Conservation (phyloP, 2,329 filamentous ascomycete genomes). For the Phaeoacremonium minimum region DNA sequence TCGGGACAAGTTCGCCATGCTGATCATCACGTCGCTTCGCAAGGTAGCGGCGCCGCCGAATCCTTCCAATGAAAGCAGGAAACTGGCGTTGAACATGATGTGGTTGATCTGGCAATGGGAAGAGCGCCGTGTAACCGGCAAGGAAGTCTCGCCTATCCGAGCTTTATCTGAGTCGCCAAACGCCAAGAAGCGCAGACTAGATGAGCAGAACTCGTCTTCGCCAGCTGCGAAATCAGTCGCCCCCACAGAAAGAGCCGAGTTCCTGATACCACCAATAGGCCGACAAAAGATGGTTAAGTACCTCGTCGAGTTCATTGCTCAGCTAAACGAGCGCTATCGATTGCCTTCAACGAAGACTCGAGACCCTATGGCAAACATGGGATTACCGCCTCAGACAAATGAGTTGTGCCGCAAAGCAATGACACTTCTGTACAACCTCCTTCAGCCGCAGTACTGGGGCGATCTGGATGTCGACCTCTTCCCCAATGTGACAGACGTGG, state of each 20-base stretch:
- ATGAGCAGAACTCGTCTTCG: slow-evolving; percentile 51
- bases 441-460: slow-evolving; percentile 86
- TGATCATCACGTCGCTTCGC: slow-evolving; percentile 82
- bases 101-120: slow-evolving; percentile 92
- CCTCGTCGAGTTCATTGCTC: slow-evolving; percentile 90
- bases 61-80: slow-evolving; percentile 86
- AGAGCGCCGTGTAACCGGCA: slow-evolving; percentile 69
- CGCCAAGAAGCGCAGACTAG: slow-evolving; percentile 71
- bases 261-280: slow-evolving; percentile 61
- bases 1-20: slow-evolving; percentile 81
- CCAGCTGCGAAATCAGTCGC: slow-evolving; percentile 42
- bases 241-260: slow-evolving; percentile 55
- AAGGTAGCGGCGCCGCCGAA: slow-evolving; percentile 84
- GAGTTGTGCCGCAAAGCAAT: slow-evolving; percentile 87
- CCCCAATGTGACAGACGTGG: slow-evolving; percentile 81
- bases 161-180: slow-evolving; percentile 65
- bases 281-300: slow-evolving; percentile 88
- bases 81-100: slow-evolving; percentile 86
- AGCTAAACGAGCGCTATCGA: slow-evolving; percentile 79
- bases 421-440: slow-evolving; percentile 73
- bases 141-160: slow-evolving; percentile 29
- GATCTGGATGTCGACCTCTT: slow-evolving; percentile 91
- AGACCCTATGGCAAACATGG: slow-evolving; percentile 40
- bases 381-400: slow-evolving; percentile 51
- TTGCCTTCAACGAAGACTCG: slow-evolving; percentile 67